Evolutionary conservation across 2,329 filamentous ascomycete species (phyloP).

Genomic region (Chrysoporthe cubensis): DNA sequence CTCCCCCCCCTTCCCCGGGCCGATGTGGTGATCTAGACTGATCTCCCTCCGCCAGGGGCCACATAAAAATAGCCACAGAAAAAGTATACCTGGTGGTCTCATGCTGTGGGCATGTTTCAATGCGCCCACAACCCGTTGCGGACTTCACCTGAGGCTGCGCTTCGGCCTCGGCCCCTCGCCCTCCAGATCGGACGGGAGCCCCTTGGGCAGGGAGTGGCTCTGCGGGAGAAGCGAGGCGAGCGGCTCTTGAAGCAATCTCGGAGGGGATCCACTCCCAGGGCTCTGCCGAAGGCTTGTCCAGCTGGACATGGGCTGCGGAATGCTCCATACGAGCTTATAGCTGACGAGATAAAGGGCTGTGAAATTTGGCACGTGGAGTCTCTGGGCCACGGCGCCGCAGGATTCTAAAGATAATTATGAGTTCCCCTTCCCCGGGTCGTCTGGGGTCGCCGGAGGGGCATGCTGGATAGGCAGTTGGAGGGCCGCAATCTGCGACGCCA

Average conservation of each 20-base stretch:
- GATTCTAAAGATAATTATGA: neutral
- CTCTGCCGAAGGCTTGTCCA: conserved; percentile 9
- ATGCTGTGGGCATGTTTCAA: conserved; percentile 16
- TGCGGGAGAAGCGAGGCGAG: neutral
- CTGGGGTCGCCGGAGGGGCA: neutral
- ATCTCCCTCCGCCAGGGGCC: neutral
- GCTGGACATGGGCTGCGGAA: neutral
- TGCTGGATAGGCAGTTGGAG: neutral
- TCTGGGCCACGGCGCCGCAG: neutral
- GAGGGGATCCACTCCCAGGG: conserved; percentile 11
- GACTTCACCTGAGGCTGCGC: neutral
- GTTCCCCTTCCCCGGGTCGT: neutral
- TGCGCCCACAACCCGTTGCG: conserved; percentile 27
- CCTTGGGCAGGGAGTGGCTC: neutral
- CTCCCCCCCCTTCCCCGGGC: too few species aligned
- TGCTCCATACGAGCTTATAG: neutral
- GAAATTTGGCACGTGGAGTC: neutral
- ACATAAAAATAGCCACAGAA: conserved; percentile 5
- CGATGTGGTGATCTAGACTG: too few species aligned
- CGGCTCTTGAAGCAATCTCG: conserved; percentile 16
- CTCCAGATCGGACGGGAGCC: neutral
- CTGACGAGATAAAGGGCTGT: neutral
- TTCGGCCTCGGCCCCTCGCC: neutral
- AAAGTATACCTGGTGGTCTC: neutral
- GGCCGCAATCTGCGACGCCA: conserved; percentile 5